A percentile compares a stretch with the other conserved stretches of the same genome.
phyloP scores from a whole-genome alignment of 2,329 filamentous ascomycete species.

The Penicillium sp. region DNA sequence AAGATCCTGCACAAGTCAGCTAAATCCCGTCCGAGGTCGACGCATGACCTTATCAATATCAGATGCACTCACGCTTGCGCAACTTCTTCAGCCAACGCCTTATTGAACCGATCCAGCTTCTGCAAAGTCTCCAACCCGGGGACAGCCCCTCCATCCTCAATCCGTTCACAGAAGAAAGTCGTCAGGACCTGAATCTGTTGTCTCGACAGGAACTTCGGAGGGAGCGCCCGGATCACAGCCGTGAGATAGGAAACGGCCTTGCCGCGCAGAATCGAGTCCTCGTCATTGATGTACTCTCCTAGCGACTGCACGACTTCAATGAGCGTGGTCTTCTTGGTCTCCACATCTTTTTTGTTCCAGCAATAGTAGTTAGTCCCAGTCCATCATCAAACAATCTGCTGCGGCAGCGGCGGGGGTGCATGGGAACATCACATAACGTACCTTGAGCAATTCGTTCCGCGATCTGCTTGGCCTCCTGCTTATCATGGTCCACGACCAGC shows the following conservation, averaged over 20 bases:
- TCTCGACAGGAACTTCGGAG: conserved; percentile 48
- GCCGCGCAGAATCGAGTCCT: conserved; percentile 51
- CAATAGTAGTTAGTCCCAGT: too few relatives aligned
- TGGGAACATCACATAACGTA: too few relatives aligned
- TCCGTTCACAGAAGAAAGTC: conserved; percentile 56
- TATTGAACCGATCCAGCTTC: conserved; percentile 52
- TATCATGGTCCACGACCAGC: conserved; percentile 41
- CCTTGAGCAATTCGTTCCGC: conserved; percentile 39
- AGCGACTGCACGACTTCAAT: conserved; percentile 56
- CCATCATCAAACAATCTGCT: too few relatives aligned
- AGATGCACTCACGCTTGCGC: conserved; percentile 43
- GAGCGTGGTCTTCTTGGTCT: conserved; percentile 52
- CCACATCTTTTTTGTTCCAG: too few relatives aligned
- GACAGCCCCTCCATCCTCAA: conserved; percentile 55
- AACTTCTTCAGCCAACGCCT: conserved; percentile 47
- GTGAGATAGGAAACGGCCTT: conserved; percentile 46
- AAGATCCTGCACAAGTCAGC: too few relatives aligned
- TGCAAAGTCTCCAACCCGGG: conserved; percentile 53
- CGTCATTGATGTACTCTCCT: conserved; percentile 59
- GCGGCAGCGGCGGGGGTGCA: too few relatives aligned
- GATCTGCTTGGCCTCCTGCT: conserved; percentile 39
- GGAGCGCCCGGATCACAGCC: conserved; percentile 40
- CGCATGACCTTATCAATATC: conserved; percentile 18
- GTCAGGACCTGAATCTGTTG: conserved; percentile 56
- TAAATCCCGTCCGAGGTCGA: too few relatives aligned